These are phyloP conservation scores for Cystobasidium ongulense DNA, from an alignment of 768 basidiomycete genomes.

Conservation along the genomic window DNA sequence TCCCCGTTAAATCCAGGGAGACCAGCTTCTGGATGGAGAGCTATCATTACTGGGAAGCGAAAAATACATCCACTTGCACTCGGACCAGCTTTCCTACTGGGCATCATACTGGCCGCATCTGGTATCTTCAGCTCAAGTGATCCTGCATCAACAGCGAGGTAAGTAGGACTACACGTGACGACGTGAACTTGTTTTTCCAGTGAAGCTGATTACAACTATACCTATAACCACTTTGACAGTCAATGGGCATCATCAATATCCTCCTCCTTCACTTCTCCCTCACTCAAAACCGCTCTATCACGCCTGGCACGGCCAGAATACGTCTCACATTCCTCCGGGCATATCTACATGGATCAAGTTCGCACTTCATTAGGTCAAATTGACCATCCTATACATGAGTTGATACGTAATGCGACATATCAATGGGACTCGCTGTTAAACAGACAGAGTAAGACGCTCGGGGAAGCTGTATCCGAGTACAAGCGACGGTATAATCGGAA, in stretches of 20 bases:
- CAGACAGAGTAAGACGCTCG: slow-evolving; percentile 69
- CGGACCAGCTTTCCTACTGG: slow-evolving; percentile 17
- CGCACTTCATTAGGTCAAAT: background rate
- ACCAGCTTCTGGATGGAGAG: slow-evolving; percentile 14
- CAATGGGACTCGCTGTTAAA: slow-evolving; percentile 53
- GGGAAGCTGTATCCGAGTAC: slow-evolving; percentile 74
- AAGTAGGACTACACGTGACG: background rate
- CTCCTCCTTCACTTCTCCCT: background rate
- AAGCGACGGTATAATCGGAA: slow-evolving; percentile 61
- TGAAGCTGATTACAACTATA: background rate
- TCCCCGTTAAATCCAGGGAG: background rate
- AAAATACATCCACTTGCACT: slow-evolving; percentile 7
- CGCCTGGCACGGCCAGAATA: slow-evolving; percentile 2
- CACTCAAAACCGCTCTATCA: background rate
- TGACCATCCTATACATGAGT: slow-evolving; percentile 50
- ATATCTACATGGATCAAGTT: slow-evolving; percentile 18
- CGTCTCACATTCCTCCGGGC: slow-evolving; percentile 20
- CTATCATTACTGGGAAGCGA: background rate
- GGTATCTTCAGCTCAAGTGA: background rate
- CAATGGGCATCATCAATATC: background rate
- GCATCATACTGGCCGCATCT: slow-evolving; percentile 11
- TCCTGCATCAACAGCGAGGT: background rate
- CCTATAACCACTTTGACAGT: background rate
- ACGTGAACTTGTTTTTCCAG: background rate
- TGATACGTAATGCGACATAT: slow-evolving; percentile 47